phyloP scores from a whole-genome alignment of 192 early-diverging fungal genomes.

The Coemansia sp. region DNA sequence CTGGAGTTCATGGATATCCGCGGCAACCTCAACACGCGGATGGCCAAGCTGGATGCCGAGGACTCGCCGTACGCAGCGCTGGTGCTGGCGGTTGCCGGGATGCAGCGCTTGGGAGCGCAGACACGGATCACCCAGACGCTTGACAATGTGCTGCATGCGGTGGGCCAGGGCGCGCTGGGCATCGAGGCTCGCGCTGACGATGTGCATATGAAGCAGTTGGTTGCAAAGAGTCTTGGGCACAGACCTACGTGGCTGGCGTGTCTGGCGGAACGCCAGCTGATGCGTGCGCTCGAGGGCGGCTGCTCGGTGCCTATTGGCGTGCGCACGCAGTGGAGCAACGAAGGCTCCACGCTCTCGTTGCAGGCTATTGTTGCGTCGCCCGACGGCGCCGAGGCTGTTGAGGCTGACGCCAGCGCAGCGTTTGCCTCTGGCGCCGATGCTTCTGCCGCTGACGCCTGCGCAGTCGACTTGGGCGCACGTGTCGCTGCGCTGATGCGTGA shows the following conservation, averaged over 20 bases:
- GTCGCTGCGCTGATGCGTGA: slow-evolving; percentile 55
- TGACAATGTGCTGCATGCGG: slow-evolving; percentile 75
- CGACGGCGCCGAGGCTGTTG: slow-evolving; percentile 70
- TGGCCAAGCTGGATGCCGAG: slow-evolving; percentile 77
- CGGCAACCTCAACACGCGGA: slow-evolving; percentile 83
- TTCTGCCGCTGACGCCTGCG: slow-evolving; percentile 17
- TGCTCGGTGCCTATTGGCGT: slow-evolving; percentile 96
- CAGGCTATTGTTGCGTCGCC: slow-evolving; percentile 71
- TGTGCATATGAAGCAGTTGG: slow-evolving; percentile 40
- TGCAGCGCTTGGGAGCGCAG: slow-evolving; percentile 68
- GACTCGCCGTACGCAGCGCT: slow-evolving; percentile 72
- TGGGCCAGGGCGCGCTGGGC: slow-evolving; percentile 90
- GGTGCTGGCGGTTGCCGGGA: slow-evolving; percentile 84
- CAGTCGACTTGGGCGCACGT: slow-evolving; percentile 47
- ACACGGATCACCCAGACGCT: slow-evolving; percentile 75
- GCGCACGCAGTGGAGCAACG: slow-evolving; percentile 55
- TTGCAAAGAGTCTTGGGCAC: slow-evolving; percentile 61
- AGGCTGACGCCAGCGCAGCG: slow-evolving; percentile 36
- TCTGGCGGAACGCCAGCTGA: slow-evolving; percentile 80
- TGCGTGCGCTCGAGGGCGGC: slow-evolving; percentile 90
- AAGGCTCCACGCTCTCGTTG: slow-evolving; percentile 47
- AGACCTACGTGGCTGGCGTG: slow-evolving; percentile 65
- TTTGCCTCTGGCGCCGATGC: background rate
- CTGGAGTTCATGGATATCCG: slow-evolving; percentile 76
- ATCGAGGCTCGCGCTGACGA: slow-evolving; percentile 81